These are phyloP conservation scores for Melampsora occidentalis DNA, from an alignment of 1,284 basidiomycete genomes.

Conservation along the genomic window DNA sequence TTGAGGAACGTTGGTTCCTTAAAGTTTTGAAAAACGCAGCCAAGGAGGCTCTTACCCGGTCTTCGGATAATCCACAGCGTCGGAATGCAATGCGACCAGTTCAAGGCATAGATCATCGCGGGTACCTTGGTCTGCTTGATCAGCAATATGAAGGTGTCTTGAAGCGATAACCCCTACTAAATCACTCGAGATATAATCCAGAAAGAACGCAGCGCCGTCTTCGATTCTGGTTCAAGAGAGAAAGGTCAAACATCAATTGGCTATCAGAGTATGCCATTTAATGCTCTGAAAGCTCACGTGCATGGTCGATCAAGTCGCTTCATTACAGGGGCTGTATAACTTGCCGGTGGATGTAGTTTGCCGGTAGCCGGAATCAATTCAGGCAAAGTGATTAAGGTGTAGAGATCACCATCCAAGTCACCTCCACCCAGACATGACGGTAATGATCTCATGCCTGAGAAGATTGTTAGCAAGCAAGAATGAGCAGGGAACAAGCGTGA, in stretches of 20 bases:
- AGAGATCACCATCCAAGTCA: slow-evolving; percentile 67
- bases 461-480: not conserved
- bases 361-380: slow-evolving; percentile 58
- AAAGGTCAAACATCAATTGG: not conserved
- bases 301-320: slow-evolving; percentile 61
- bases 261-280: not conserved
- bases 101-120: slow-evolving; percentile 63
- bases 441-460: slow-evolving; percentile 63
- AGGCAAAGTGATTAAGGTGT: slow-evolving; percentile 58
- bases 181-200: slow-evolving; percentile 68
- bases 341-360: slow-evolving; percentile 57
- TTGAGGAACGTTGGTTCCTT: not conserved
- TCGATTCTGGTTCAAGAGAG: slow-evolving; percentile 54
- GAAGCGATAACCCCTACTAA: slow-evolving; percentile 59
- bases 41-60: slow-evolving; percentile 24
- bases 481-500: not conserved
- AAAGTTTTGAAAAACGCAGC: not conserved
- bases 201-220: slow-evolving; percentile 70
- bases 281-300: slow-evolving; percentile 52
- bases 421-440: slow-evolving; percentile 69
- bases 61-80: slow-evolving; percentile 59
- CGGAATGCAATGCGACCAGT: slow-evolving; percentile 64
- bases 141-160: slow-evolving; percentile 68
- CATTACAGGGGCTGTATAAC: slow-evolving; percentile 60
- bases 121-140: slow-evolving; percentile 62